phyloP scores from a whole-genome alignment of 2,329 filamentous ascomycete species.

The Sporothrix dimorphospora region DNA sequence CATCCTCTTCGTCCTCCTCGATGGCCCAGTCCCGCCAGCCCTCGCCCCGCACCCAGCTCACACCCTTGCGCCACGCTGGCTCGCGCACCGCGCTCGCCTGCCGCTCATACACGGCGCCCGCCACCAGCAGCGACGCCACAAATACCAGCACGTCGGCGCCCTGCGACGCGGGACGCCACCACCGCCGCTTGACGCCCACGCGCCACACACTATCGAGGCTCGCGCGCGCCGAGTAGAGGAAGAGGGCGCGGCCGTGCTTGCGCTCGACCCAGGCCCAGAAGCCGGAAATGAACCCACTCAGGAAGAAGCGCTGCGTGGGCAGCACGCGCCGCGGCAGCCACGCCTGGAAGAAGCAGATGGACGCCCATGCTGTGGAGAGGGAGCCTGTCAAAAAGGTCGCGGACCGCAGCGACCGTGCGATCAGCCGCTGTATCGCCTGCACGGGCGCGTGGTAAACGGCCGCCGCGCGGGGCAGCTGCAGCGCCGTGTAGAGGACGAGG shows the following conservation, averaged over 20 bases:
- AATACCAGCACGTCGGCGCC: constrained; percentile 87
- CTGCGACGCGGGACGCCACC: constrained; percentile 86
- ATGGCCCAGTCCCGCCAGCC: constrained; percentile 71
- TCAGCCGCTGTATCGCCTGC: constrained; percentile 65
- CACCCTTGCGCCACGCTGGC: constrained; percentile 67
- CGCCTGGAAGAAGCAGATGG: constrained; percentile 84
- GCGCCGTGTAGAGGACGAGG: constrained; percentile 70
- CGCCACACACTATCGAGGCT: constrained; percentile 88
- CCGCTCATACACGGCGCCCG: constrained; percentile 76
- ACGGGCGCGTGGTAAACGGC: constrained; percentile 71
- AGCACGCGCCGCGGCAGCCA: constrained; percentile 74
- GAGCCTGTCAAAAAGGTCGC: constrained; percentile 78
- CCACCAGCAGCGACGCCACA: constrained; percentile 74
- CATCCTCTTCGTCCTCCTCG: constrained; percentile 55
- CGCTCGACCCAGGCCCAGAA: constrained; percentile 81
- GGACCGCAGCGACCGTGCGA: constrained; percentile 71
- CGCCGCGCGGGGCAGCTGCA: constrained; percentile 68
- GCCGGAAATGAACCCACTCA: constrained; percentile 83
- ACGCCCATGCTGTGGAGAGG: constrained; percentile 86
- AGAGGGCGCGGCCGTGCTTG: constrained; percentile 65
- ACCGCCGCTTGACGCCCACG: constrained; percentile 85
- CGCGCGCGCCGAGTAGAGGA: constrained; percentile 77
- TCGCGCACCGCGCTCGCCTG: constrained; percentile 70
- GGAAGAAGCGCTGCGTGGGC: constrained; percentile 83
- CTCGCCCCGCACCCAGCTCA: constrained; percentile 75